Evolutionary conservation across 306 rosid genomes (phyloP).

Genomic region (Lagenaria siceraria): DNA sequence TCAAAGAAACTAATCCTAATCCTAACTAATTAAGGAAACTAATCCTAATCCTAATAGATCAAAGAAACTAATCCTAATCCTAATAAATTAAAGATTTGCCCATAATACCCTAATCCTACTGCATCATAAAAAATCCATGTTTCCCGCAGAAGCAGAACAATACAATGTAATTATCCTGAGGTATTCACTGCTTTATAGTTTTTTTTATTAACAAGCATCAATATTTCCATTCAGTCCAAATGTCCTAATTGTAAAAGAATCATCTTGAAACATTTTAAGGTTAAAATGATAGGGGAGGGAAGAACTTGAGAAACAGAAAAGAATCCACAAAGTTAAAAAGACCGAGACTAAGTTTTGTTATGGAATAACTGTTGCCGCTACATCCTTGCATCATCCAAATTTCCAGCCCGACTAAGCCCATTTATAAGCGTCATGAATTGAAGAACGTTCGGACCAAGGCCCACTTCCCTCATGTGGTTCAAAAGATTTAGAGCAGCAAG

Average conservation of each 20-base stretch:
- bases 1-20: too few relatives aligned
- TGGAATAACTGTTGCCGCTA: neutral
- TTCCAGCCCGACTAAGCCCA: conserved; percentile 86
- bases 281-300: neutral
- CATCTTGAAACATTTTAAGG: neutral
- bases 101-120: too few relatives aligned
- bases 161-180: neutral
- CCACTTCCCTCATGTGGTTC: conserved; percentile 68
- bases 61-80: too few relatives aligned
- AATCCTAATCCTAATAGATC: too few relatives aligned
- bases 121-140: neutral
- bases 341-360: neutral
- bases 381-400: conserved; percentile 32
- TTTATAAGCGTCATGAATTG: conserved; percentile 91
- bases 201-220: neutral
- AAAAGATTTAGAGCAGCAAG: conserved; percentile 69
- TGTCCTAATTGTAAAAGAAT: neutral
- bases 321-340: neutral
- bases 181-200: neutral
- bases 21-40: too few relatives aligned
- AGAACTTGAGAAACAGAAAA: neutral
- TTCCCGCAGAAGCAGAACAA: neutral
- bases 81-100: too few relatives aligned
- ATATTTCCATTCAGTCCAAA: neutral
- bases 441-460: conserved; percentile 62